Conservation (phyloP, 2,329 filamentous ascomycete genomes). For the Furcasterigmium sp. region DNA sequence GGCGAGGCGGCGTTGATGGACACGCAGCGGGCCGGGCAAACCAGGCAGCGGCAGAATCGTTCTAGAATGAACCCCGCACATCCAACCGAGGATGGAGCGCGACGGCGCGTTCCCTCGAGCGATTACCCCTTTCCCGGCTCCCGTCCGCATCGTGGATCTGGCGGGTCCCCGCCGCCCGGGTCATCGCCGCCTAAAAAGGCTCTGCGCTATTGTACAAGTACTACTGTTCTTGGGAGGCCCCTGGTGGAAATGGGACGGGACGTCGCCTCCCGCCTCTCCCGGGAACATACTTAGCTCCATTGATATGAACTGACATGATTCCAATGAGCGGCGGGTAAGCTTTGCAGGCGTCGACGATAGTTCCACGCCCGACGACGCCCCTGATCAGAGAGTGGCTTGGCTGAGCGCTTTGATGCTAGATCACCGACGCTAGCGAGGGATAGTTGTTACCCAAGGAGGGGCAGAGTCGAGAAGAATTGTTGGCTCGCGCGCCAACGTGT, state of each 20-base stretch:
- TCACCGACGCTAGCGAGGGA: neutral
- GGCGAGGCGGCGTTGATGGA: too few relatives aligned
- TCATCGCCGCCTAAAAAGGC: neutral
- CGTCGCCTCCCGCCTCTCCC: neutral
- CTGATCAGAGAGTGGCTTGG: neutral
- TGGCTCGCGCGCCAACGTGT: too few relatives aligned
- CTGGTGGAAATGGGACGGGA: neutral
- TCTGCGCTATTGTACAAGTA: neutral
- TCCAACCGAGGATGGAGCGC: neutral
- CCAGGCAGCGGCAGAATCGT: too few relatives aligned
- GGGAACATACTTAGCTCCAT: neutral
- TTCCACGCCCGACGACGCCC: too few relatives aligned
- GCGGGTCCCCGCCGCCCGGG: neutral
- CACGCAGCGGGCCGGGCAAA: too few relatives aligned
- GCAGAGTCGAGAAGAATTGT: neutral
- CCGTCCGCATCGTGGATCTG: constrained; percentile 1
- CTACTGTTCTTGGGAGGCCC: neutral
- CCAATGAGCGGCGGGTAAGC: too few relatives aligned
- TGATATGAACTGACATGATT: neutral
- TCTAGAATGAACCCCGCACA: too few relatives aligned
- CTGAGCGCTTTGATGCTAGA: neutral
- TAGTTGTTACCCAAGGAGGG: neutral
- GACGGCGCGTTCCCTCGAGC: constrained; percentile 2
- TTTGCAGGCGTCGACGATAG: too few relatives aligned
- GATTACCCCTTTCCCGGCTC: neutral